These are phyloP conservation scores for Penicillium sp. DNA, from an alignment of 2,329 filamentous ascomycete genomes.

Conservation along the genomic window DNA sequence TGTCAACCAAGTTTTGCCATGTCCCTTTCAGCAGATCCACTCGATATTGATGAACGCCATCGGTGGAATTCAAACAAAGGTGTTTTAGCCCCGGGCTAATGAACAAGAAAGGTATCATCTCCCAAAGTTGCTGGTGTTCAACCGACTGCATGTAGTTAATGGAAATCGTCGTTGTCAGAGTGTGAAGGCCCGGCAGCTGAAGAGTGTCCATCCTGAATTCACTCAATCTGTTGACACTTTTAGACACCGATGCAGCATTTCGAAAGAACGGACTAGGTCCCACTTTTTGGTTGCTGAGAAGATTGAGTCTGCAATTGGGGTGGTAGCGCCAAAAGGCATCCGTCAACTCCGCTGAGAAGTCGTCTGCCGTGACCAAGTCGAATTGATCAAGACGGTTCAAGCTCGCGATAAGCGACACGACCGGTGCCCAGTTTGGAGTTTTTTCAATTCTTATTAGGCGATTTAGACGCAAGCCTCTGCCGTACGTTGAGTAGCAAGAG, in stretches of 20 bases:
- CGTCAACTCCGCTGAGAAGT: constrained; percentile 1
- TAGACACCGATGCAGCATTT: no score
- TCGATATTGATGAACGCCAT: neutral
- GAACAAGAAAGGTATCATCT: constrained; percentile 6
- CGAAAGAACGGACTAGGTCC: no score
- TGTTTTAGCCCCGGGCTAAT: constrained; percentile 4
- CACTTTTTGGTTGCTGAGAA: no score
- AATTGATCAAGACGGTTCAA: neutral
- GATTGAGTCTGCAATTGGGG: constrained; percentile 5
- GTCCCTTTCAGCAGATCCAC: neutral
- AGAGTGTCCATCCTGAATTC: neutral
- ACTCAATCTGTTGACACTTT: no score
- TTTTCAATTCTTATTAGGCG: neutral
- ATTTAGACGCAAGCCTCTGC: neutral
- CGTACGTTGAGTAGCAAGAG: no score
- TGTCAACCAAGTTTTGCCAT: neutral
- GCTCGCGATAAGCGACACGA: constrained; percentile 5
- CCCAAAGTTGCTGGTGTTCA: neutral
- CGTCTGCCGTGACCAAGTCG: neutral
- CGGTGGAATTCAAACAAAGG: neutral
- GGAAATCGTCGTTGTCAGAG: neutral
- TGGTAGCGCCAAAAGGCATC: constrained; percentile 3
- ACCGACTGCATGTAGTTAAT: neutral
- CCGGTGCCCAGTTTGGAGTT: neutral
- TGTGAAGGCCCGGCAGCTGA: constrained; percentile 1